These are phyloP conservation scores for apple (Malus domestica) DNA, from an alignment of 306 rosid genomes.

Conservation along the genomic window ASM211411v1 NC_041795.1:30591001-30591500, in stretches of 20 bases:
- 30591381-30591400: neutral
- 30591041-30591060: too few species aligned
- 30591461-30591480: neutral
- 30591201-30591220: neutral
- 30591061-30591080: too few species aligned
- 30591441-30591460: neutral
- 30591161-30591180: neutral
- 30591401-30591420: neutral
- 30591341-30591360: conserved; percentile 2
- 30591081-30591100: too few species aligned
- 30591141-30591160: too few species aligned
- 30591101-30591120: too few species aligned
- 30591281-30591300: neutral
- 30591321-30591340: neutral
- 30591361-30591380: neutral
- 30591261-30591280: neutral
- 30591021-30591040: neutral
- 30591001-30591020: neutral
- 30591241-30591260: neutral
- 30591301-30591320: neutral
- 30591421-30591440: neutral
- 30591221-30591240: neutral
- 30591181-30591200: neutral
- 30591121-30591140: too few species aligned
- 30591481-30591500: neutral